Conservation (phyloP, 192 early-diverging fungal genomes). For the Rhizophagus prolifer region DNA sequence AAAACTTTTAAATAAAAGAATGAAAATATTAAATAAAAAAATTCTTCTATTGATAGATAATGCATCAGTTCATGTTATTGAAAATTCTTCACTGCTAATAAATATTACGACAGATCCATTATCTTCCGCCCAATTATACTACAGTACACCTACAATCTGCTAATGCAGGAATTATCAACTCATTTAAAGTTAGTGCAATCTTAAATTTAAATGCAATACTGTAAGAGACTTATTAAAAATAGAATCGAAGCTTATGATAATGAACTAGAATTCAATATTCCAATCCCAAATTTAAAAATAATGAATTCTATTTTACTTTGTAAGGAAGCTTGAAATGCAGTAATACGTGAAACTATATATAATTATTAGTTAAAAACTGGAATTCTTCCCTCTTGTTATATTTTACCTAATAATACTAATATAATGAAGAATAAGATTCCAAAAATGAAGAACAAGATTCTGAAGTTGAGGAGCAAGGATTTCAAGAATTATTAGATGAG, state of each 20-base stretch:
- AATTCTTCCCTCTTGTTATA: background rate
- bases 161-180: background rate
- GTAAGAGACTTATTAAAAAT: background rate
- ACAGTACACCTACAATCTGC: background rate
- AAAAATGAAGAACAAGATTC: too few relatives aligned
- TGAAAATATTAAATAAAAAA: too few relatives aligned
- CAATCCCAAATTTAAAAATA: background rate
- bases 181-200: background rate
- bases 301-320: background rate
- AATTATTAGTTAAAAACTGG: conserved; percentile 4
- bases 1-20: too few relatives aligned
- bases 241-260: background rate
- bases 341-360: background rate
- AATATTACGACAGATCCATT: background rate
- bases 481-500: conserved; percentile 1
- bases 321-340: background rate
- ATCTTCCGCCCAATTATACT: background rate
- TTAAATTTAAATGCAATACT: background rate
- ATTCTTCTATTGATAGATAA: too few relatives aligned
- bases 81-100: background rate
- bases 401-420: background rate
- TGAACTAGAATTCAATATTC: background rate
- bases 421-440: too few relatives aligned
- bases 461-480: background rate
- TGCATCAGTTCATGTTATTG: too few relatives aligned